Evolutionary conservation across 2,329 filamentous ascomycete genomes (phyloP).

Genomic region (Penicillium sp.): DNA sequence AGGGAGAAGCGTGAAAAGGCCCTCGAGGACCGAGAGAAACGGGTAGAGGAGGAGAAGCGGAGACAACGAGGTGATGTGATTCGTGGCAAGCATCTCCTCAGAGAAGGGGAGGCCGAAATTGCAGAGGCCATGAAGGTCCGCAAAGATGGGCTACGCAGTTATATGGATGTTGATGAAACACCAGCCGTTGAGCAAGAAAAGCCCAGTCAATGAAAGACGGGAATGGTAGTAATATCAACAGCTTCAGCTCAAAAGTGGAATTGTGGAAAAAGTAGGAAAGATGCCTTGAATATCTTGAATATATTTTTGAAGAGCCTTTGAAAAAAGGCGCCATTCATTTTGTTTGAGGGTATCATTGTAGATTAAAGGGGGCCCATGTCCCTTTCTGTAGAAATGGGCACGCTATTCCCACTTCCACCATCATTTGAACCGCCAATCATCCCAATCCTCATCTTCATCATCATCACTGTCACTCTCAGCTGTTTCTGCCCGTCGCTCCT

Average conservation of each 20-base stretch:
- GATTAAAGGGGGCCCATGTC: slow-evolving; percentile 25
- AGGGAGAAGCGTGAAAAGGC: slow-evolving; percentile 44
- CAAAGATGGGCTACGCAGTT: slow-evolving; percentile 40
- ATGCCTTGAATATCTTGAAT: not conserved
- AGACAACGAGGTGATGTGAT: slow-evolving; percentile 38
- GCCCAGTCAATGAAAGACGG: slow-evolving; percentile 7
- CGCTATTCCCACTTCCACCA: slow-evolving; percentile 16
- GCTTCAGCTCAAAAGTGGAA: not conserved
- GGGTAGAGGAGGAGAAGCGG: slow-evolving; percentile 42
- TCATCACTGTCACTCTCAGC: slow-evolving; percentile 49
- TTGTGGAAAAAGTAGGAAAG: not conserved
- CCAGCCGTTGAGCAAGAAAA: slow-evolving; percentile 7
- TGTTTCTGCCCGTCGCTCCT: slow-evolving; percentile 19
- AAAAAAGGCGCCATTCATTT: slow-evolving; percentile 13
- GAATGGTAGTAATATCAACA: not conserved
- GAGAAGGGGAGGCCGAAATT: slow-evolving; percentile 43
- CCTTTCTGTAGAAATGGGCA: slow-evolving; percentile 19
- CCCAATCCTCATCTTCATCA: slow-evolving; percentile 50
- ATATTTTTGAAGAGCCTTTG: not conserved
- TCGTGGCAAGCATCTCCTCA: slow-evolving; percentile 40
- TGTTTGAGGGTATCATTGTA: slow-evolving; percentile 34
- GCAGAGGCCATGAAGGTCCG: slow-evolving; percentile 42
- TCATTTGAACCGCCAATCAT: slow-evolving; percentile 41
- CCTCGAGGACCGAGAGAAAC: slow-evolving; percentile 40
- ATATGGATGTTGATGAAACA: slow-evolving; percentile 32